These are phyloP conservation scores for Grosmannia huntii DNA, from an alignment of 2,329 filamentous ascomycete genomes.

Conservation along the genomic window DNA sequence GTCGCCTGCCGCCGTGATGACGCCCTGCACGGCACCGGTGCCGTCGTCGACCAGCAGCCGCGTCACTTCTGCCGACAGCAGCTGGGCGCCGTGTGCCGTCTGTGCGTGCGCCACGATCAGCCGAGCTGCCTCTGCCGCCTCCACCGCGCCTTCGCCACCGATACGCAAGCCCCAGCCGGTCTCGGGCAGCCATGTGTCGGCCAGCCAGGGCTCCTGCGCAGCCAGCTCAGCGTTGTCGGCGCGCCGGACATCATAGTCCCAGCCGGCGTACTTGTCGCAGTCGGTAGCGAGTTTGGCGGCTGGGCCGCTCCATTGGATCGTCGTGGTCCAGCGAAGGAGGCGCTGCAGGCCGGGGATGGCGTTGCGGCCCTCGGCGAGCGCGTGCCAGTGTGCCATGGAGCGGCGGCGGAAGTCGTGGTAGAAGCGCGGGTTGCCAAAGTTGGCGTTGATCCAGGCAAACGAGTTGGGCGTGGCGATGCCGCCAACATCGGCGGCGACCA, in stretches of 20 bases:
- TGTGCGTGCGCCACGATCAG: constrained; percentile 8
- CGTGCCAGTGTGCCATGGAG: constrained; percentile 17
- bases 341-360: constrained; percentile 13
- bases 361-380: constrained; percentile 6
- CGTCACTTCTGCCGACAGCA: background rate
- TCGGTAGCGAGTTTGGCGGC: constrained; percentile 15
- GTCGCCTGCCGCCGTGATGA: constrained; percentile 8
- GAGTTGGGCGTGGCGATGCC: constrained; percentile 19
- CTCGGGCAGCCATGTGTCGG: constrained; percentile 8
- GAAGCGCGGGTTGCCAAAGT: constrained; percentile 14
- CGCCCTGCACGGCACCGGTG: constrained; percentile 7
- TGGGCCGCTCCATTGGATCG: constrained; percentile 10
- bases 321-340: constrained; percentile 15
- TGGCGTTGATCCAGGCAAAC: constrained; percentile 21
- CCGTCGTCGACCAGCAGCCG: background rate
- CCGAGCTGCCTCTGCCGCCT: constrained; percentile 16
- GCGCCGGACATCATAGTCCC: constrained; percentile 17
- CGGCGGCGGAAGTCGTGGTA: constrained; percentile 19
- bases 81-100: background rate
- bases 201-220: constrained; percentile 10
- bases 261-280: constrained; percentile 12
- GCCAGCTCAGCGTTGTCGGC: constrained; percentile 12
- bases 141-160: constrained; percentile 18
- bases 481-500: constrained; percentile 17
- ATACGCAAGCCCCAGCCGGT: constrained; percentile 12